Base-by-base conservation (phyloP, 495 filamentous ascomycete species). In the Penicillium bialowiezense region DNA sequence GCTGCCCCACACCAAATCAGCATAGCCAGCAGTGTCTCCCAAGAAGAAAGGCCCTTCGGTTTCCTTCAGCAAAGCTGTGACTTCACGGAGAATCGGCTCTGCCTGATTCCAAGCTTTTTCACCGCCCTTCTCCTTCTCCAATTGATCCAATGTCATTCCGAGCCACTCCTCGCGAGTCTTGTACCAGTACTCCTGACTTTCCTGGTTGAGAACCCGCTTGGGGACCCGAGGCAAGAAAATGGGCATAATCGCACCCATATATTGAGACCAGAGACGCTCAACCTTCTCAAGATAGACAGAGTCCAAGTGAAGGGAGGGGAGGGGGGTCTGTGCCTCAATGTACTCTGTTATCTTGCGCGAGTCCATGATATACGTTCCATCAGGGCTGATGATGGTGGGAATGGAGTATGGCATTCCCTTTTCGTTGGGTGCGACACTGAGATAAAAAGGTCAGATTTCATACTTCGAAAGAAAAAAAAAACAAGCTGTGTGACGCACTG, bases 361-460 rank as follows among this genome's bases (percentile, higher is more conserved):
- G 48, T 86, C 82, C 77, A 80, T 86, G 5, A 82, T 33, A 50
- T 75, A 80, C 13, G 64, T 73, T 20, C 70, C 77, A 38, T 77
- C 73, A 9, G 78, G 70, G 33, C 79, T 54, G 32, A 55, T 63
- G 52, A 84, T 60, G 23, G 79, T 62, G 1, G 84, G 84, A 54
- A 75, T 69, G 5, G 79, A 80, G 68, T 83, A 85, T 21, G 62
- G 31, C 12, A 49, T 44, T 19, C 51, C 60, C 0, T 61, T 59
- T 40, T 65, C 45, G 54, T 75, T 81, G 38, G 72, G 63, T 28
- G 63, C 45, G 29, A 73, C 38, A 28, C 63, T 64, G 44, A 60
- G 17, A 57, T 29, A 7, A 9, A 38, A 10, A 49, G 42, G 26
- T 24, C 12, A 29, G 15, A 1, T 33, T 42, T 43, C 4, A 47